A percentile compares a stretch with the other conserved stretches of the same genome.
Evolutionary conservation across 1,284 basidiomycete species (phyloP).

Genomic region (Mrakiaceae sp.): DNA sequence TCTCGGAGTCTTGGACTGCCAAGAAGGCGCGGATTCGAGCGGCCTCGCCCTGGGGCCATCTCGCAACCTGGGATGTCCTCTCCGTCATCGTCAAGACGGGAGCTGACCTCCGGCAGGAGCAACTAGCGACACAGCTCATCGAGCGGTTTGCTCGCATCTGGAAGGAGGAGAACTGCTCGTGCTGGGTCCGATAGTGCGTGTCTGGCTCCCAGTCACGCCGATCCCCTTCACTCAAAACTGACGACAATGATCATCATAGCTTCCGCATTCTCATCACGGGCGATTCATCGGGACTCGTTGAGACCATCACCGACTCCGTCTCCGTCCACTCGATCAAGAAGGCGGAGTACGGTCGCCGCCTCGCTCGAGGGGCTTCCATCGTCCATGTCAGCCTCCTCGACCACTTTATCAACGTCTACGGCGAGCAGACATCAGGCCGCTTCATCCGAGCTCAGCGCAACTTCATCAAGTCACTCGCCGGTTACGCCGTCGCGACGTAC

Average conservation of each 20-base stretch:
- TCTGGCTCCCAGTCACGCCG: neutral
- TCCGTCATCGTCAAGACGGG: conserved; percentile 99
- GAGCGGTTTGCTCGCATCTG: conserved; percentile 87
- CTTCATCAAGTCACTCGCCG: conserved; percentile 90
- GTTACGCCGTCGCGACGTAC: conserved; percentile 89
- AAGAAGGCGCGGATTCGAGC: conserved; percentile 94
- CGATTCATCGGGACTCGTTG: conserved; percentile 80
- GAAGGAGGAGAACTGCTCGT: conserved; percentile 79
- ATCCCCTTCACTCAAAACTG: neutral
- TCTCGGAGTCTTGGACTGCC: conserved; percentile 86
- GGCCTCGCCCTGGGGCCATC: conserved; percentile 87
- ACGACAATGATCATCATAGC: conserved; percentile 23
- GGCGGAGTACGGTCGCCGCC: conserved; percentile 81
- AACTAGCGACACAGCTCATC: conserved; percentile 91
- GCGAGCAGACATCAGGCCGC: conserved; percentile 72
- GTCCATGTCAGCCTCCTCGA: conserved; percentile 79
- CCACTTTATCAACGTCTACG: conserved; percentile 80
- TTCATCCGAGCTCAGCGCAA: conserved; percentile 76
- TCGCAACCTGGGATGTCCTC: conserved; percentile 64
- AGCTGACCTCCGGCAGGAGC: conserved; percentile 92
- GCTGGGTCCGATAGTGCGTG: conserved; percentile 84
- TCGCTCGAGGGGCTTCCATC: conserved; percentile 55
- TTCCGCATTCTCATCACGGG: conserved; percentile 88
- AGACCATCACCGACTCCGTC: conserved; percentile 92
- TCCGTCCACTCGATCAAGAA: conserved; percentile 99